Evolutionary conservation across 345 rosid species (phyloP).

Genomic region (Lepidium didymum): DNA sequence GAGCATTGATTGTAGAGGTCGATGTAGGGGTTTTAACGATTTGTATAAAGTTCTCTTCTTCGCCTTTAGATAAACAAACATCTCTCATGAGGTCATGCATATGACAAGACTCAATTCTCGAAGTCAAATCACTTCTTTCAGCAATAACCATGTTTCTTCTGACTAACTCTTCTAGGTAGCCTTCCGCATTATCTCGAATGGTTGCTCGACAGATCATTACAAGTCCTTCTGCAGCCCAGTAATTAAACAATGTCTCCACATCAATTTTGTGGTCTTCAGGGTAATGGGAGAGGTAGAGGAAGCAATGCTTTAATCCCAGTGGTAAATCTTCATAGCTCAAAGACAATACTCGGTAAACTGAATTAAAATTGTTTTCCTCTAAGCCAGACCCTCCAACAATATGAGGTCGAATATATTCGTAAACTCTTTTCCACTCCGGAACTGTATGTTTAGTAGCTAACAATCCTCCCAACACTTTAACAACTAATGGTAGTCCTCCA

Average conservation of each 20-base stretch:
- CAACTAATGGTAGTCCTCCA: slow-evolving; percentile 15
- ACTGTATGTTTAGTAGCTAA: slow-evolving; percentile 15
- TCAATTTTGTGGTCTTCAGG: slow-evolving; percentile 26
- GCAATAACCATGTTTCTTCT: slow-evolving; percentile 34
- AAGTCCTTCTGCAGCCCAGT: slow-evolving; percentile 43
- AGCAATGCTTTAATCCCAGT: slow-evolving; percentile 8
- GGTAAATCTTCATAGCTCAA: slow-evolving; percentile 25
- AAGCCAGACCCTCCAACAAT: background rate
- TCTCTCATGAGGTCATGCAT: slow-evolving; percentile 30
- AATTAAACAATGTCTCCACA: slow-evolving; percentile 13
- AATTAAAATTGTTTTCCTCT: background rate
- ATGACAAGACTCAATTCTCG: background rate
- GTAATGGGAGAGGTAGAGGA: slow-evolving; percentile 21
- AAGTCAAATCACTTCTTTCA: background rate
- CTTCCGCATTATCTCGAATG: slow-evolving; percentile 22
- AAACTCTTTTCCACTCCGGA: slow-evolving; percentile 7
- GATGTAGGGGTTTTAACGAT: background rate
- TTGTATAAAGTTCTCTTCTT: slow-evolving; percentile 23
- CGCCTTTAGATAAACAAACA: slow-evolving; percentile 20
- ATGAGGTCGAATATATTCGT: background rate
- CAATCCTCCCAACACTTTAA: slow-evolving; percentile 17
- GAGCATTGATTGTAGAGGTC: background rate
- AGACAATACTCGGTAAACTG: slow-evolving; percentile 6
- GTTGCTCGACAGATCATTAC: background rate
- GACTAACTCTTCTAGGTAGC: slow-evolving; percentile 25